A percentile compares a stretch with the other conserved stretches of the same genome.
Conservation (phyloP, 73 alveolate species). For the Uronychia binucleata region DNA sequence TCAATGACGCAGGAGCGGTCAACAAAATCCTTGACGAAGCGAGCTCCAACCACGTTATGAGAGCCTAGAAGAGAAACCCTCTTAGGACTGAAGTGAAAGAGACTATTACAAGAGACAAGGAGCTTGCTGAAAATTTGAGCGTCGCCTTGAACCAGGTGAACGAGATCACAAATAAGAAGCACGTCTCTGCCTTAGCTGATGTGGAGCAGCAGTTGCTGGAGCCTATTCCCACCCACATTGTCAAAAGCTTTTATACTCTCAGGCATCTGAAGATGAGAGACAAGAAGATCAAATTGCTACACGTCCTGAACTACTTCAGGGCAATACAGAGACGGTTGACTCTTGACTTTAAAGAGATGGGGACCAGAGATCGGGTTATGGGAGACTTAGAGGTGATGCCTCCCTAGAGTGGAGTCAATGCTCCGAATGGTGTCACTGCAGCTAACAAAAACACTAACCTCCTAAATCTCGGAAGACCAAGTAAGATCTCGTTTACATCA, state of each 20-base stretch:
- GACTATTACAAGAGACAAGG: conserved; percentile 16
- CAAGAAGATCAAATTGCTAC: conserved; percentile 44
- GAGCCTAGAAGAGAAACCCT: conserved; percentile 55
- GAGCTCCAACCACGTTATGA: conserved; percentile 32
- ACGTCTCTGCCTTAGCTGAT: neutral
- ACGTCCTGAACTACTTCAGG: conserved; percentile 59
- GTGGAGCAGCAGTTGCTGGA: conserved; percentile 19
- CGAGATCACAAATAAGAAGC: neutral
- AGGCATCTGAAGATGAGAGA: conserved; percentile 60
- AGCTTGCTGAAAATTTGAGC: conserved; percentile 23
- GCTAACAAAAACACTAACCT: conserved; percentile 12
- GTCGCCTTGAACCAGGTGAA: conserved; percentile 13
- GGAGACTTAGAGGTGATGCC: conserved; percentile 22
- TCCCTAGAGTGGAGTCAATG: conserved; percentile 25
- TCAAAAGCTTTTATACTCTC: conserved; percentile 39
- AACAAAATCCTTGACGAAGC: conserved; percentile 65
- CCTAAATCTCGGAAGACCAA: conserved; percentile 7
- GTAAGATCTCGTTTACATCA: neutral
- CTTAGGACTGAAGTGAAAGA: conserved; percentile 30
- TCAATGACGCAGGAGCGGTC: conserved; percentile 59
- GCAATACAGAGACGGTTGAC: conserved; percentile 53
- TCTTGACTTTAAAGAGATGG: conserved; percentile 60
- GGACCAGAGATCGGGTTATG: conserved; percentile 40
- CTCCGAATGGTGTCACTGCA: conserved; percentile 23
- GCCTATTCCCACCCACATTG: conserved; percentile 62